Evolutionary conservation across 345 rosid species (phyloP).

Genomic region (Brassica carinata): DNA sequence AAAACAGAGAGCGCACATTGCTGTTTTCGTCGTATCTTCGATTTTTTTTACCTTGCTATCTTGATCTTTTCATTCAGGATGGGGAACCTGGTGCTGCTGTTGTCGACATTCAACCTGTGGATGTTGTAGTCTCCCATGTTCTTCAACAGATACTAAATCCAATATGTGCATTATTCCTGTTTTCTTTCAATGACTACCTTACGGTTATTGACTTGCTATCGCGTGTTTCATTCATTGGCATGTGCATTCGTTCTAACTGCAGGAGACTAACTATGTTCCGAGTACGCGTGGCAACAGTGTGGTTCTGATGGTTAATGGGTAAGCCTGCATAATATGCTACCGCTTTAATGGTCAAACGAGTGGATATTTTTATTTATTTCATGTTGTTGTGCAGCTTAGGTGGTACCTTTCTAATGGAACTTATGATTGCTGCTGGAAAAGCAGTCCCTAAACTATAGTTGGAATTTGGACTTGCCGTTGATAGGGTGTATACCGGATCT

Average conservation of each 20-base stretch:
- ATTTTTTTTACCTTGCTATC: neutral
- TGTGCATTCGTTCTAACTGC: slow-evolving; percentile 39
- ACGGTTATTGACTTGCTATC: neutral
- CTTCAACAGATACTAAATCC: slow-evolving; percentile 75
- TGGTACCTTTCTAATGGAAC: slow-evolving; percentile 88
- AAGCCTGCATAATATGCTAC: slow-evolving; percentile 31
- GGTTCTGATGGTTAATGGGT: slow-evolving; percentile 97
- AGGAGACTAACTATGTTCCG: slow-evolving; percentile 95
- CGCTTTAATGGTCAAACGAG: neutral
- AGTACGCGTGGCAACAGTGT: slow-evolving; percentile 85
- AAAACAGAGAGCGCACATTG: slow-evolving; percentile 9
- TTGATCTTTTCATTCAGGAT: slow-evolving; percentile 53
- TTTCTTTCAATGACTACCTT: slow-evolving; percentile 2
- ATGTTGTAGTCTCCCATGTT: slow-evolving; percentile 80
- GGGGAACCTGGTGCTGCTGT: slow-evolving; percentile 96
- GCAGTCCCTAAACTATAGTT: slow-evolving; percentile 87
- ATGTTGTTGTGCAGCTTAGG: slow-evolving; percentile 61
- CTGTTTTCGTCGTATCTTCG: neutral
- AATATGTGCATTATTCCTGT: slow-evolving; percentile 50
- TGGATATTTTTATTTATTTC: neutral
- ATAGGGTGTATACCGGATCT: slow-evolving; percentile 97
- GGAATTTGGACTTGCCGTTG: slow-evolving; percentile 93
- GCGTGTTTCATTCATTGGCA: neutral
- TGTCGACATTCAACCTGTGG: slow-evolving; percentile 84
- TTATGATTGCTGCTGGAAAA: slow-evolving; percentile 92